Evolutionary conservation across 805 yeast species (phyloP).

Genomic region (Kodamaea kaohsiungensis): DNA sequence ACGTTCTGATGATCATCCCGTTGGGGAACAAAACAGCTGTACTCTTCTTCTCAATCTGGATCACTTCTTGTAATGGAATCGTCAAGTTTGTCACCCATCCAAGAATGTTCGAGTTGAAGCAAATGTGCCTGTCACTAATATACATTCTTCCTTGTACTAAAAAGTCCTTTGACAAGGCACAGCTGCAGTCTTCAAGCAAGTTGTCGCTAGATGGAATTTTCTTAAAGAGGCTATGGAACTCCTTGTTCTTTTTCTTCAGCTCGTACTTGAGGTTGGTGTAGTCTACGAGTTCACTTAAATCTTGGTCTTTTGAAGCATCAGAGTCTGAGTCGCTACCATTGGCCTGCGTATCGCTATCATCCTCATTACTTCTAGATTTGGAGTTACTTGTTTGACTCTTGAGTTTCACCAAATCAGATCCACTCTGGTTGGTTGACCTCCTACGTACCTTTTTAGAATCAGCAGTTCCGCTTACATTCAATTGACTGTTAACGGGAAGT

Average conservation of each 20-base stretch:
- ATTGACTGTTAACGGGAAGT: conserved; percentile 17
- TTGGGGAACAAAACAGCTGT: conserved; percentile 92
- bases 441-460: conserved; percentile 24
- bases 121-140: conserved; percentile 71
- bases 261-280: conserved; percentile 14
- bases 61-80: conserved; percentile 69
- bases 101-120: conserved; percentile 83
- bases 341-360: conserved; percentile 6
- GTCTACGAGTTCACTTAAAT: conserved; percentile 10
- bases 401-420: conserved; percentile 3
- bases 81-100: conserved; percentile 89
- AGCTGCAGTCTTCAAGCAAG: conserved; percentile 81
- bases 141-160: conserved; percentile 85
- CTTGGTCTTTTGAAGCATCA: conserved; percentile 7
- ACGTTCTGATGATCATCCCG: conserved; percentile 74
- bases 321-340: conserved; percentile 4
- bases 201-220: conserved; percentile 68
- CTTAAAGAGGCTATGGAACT: conserved; percentile 75
- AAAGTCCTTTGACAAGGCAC: conserved; percentile 87
- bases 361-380: conserved; percentile 6
- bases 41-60: conserved; percentile 71
- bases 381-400: conserved; percentile 5
- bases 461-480: conserved; percentile 16
- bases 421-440: conserved; percentile 16
- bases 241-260: conserved; percentile 44